Evolutionary conservation across 2,329 filamentous ascomycete species (phyloP).

Genomic region (Arthrobotrys musiformis): DNA sequence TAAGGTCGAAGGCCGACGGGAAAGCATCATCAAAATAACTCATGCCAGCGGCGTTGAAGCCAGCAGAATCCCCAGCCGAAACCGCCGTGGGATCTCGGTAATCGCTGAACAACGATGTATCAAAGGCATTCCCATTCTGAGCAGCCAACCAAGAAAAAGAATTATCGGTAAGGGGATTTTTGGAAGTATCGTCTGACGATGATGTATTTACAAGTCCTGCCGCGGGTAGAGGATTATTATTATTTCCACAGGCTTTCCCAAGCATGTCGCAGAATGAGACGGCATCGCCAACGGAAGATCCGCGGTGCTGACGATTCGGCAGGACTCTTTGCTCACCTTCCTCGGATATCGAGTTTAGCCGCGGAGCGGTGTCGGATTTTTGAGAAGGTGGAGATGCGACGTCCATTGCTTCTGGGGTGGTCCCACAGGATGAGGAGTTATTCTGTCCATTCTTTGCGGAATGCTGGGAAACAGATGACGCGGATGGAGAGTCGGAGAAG

Average conservation of each 20-base stretch:
- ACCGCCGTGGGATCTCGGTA: constrained; percentile 87
- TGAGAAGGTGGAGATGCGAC: constrained; percentile 53
- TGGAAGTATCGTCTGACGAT: neutral
- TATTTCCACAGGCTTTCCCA: constrained; percentile 69
- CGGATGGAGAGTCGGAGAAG: constrained; percentile 66
- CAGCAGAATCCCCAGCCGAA: constrained; percentile 68
- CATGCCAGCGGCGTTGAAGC: constrained; percentile 76
- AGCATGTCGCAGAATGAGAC: constrained; percentile 68
- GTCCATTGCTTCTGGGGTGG: constrained; percentile 59
- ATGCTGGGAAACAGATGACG: constrained; percentile 67
- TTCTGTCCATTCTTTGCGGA: constrained; percentile 47
- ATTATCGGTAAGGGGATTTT: neutral
- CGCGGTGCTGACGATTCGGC: constrained; percentile 37
- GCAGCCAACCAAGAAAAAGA: constrained; percentile 64
- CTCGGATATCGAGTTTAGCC: constrained; percentile 55
- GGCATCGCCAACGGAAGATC: constrained; percentile 61
- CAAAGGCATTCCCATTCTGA: constrained; percentile 77
- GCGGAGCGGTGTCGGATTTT: constrained; percentile 37
- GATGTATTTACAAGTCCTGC: constrained; percentile 59
- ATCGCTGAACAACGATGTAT: constrained; percentile 88
- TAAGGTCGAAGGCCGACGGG: constrained; percentile 75
- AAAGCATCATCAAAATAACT: constrained; percentile 79
- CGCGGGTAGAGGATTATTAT: constrained; percentile 68
- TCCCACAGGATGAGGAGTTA: constrained; percentile 59
- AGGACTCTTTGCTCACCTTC: constrained; percentile 56